Evolutionary conservation across 306 rosid species (phyloP), one percentile per base, ranked within the genome.

Genomic region (Prunus mume): DNA sequence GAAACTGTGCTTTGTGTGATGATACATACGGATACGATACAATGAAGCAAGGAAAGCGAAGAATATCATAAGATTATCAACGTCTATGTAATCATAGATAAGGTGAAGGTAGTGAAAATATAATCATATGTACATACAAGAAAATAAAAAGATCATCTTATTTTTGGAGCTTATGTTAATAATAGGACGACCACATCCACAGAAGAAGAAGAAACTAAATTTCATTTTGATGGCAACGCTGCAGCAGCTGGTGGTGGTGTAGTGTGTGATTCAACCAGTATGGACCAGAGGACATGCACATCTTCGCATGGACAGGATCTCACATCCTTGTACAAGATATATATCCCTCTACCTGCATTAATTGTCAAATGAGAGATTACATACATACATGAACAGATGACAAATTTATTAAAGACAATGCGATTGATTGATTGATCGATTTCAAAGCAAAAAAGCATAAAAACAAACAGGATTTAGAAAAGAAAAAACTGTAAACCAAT

Each of bases 241-340:
- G 84, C 74, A 3, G 83, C 47, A 6, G 65, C 38, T 5, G 65
- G 5, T 13, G 65, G 17, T 12, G 13, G 41, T 30, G 65, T 13
- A 38, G 43, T 38, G 34, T 77, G 82, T 8, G 90, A 85, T 77
- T 91, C 89, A 0, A 91, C 91, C 78, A 89, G 81, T 22, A 91
- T 89, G 67, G 97, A 88, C 97, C 94, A 91, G 0, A 91, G 87
- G 19, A 86, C 89, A 3, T 91, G 97, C 65, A 89, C 97, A 77
- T 91, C 97, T 79, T 91, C 92, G 24, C 90, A 81, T 6, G 90
- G 90, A 49, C 93, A 89, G 0, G 93, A 91, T 83, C 88, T 89
- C 72, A 91, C 97, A 81, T 88, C 97, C 78, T 89, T 88, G 74
- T 89, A 89, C 50, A 91, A 46, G 49, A 89, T 83, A 87, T 89